Percentiles rank a stretch among this genome's conserved stretches.
These are phyloP conservation scores for Balamuthia mandrillaris DNA, from an alignment of 208 protist species.

Conservation along the genomic window DNA sequence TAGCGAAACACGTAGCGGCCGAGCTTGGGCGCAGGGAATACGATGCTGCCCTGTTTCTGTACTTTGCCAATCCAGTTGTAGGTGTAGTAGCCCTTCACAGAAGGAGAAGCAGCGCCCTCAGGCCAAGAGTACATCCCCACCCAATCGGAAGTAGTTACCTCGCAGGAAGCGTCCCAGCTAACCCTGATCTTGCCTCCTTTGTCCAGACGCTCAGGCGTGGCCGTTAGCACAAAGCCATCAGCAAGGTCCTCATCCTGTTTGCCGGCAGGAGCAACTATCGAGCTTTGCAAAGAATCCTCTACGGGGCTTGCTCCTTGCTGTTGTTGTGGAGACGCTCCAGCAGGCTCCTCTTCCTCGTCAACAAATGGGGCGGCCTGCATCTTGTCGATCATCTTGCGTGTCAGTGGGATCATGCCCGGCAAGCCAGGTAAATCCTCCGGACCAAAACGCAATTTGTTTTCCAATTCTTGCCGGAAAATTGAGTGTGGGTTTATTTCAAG, in stretches of 20 bases:
- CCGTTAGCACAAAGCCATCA: background rate
- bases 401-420: background rate
- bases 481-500: background rate
- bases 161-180: background rate
- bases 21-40: background rate
- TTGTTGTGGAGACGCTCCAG: background rate
- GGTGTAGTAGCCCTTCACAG: background rate
- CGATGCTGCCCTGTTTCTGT: background rate
- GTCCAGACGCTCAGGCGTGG: slow-evolving; percentile 3
- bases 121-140: slow-evolving; percentile 26
- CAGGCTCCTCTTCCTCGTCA: background rate
- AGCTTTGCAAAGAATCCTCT: no score
- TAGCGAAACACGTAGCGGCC: slow-evolving; percentile 27
- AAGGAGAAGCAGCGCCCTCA: no score
- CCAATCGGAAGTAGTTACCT: slow-evolving; percentile 9
- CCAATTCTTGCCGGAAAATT: background rate
- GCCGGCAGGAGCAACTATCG: no score
- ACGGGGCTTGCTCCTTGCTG: no score
- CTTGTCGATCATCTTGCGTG: slow-evolving; percentile 11
- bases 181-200: background rate
- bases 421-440: slow-evolving; percentile 25
- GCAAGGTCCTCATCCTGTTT: background rate
- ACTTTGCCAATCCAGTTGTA: slow-evolving; percentile 17
- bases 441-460: slow-evolving; percentile 28
- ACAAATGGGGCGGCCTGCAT: background rate